Base-by-base conservation (phyloP, 2,329 filamentous ascomycete genomes). In the Microdochium bolleyi region DNA sequence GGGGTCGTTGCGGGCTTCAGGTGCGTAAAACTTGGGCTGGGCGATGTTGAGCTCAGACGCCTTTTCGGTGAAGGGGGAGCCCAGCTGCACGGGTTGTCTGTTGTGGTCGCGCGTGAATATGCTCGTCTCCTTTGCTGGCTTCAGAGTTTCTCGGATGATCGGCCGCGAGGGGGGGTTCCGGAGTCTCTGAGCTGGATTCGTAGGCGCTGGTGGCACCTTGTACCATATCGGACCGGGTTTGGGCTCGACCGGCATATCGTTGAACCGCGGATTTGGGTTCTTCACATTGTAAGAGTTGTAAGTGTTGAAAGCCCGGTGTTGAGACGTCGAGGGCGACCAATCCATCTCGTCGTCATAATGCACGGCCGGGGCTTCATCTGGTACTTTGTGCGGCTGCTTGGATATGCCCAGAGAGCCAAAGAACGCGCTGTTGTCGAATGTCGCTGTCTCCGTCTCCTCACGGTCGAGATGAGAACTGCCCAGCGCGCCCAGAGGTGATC, bases 151-250 rank as follows among this genome's bases (percentile, higher is more conserved):
- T 51, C 73, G 71, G 24, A 85, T 69, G 1, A 77, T 68, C 0
- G 82, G 77, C 34, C 75, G 72, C 54, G 78, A 80, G 3, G 79
- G 77, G 1, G 84, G 84, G 55, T 87, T 88, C 30, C 80, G 75
- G 7, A 83, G 66, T 46, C 76, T 75, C 41, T 83, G 79, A 2
- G 84, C 83, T 22, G 85, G 84, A n/a, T 77, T 79, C 14, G 77
- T 80, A 14, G 88, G 87, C 1, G 85, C 84, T 0, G 84, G 76
- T 3, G 88, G 88, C 2, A 90, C 77, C 54, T 79, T 83, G 68
- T 83, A 87, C 75, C 83, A 85, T 62, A 91, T 90, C 1, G 84
- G 80, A 1, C 71, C 74, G 14, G 69, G 57, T 46, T 73, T 71
- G 0, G 68, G 64, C 50, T 74, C 70, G 16, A 71, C 70, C 0